These are phyloP conservation scores for Gynandropsis gynandra DNA, from an alignment of 345 rosid species.

Conservation along the genomic window DNA sequence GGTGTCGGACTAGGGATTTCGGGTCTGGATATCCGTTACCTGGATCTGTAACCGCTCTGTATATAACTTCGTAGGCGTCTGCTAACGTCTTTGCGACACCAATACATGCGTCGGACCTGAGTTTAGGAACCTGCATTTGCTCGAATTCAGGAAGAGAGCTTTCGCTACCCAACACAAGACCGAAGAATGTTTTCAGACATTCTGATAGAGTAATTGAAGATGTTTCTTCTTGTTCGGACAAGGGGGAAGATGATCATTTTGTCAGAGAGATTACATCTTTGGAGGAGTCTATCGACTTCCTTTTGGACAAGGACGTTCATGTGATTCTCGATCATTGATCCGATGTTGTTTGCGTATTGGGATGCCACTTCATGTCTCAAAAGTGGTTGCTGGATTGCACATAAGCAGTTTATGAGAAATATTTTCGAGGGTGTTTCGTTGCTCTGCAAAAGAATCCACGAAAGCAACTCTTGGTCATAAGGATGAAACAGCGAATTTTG, in stretches of 20 bases:
- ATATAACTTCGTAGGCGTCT: constrained; percentile 72
- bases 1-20: constrained; percentile 81
- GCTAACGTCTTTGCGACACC: constrained; percentile 68
- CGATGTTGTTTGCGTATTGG: constrained; percentile 61
- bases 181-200: constrained; percentile 77
- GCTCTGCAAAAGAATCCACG: constrained; percentile 42
- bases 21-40: constrained; percentile 72
- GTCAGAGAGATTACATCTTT: constrained; percentile 54
- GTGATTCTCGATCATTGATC: constrained; percentile 66
- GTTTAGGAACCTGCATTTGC: constrained; percentile 84
- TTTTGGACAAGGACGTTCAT: constrained; percentile 54
- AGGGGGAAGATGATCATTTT: constrained; percentile 61
- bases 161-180: constrained; percentile 78
- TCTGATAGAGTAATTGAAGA: constrained; percentile 57
- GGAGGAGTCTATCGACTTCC: constrained; percentile 79
- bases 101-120: constrained; percentile 72
- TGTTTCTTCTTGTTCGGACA: constrained; percentile 62
- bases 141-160: constrained; percentile 84
- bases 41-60: constrained; percentile 61
- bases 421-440: constrained; percentile 75
- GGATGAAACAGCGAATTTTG: no score
- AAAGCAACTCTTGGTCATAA: no score
- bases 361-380: constrained; percentile 61
- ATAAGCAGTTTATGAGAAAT: constrained; percentile 87
- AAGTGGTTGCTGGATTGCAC: constrained; percentile 83